A percentile compares a stretch with the other conserved stretches of the same genome.
These are phyloP conservation scores for Kwoniella dendrophila DNA, from an alignment of 768 basidiomycete species.

Conservation along the genomic window DNA sequence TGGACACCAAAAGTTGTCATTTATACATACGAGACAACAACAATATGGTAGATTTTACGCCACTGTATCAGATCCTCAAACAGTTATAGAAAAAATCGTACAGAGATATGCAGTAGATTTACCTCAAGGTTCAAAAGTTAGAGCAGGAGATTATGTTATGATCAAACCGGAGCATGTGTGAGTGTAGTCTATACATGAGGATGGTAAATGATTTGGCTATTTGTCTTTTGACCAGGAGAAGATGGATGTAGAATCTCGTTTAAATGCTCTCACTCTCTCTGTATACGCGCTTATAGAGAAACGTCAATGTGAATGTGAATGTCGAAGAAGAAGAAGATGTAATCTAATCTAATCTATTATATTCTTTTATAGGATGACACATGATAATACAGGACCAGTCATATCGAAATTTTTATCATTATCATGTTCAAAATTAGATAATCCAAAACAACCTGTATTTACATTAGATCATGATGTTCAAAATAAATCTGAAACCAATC, in stretches of 20 bases:
- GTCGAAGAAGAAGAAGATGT: neutral
- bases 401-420: constrained; percentile 97
- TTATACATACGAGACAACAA: constrained; percentile 15
- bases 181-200: too few species aligned
- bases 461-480: constrained; percentile 98
- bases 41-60: constrained; percentile 34
- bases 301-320: too few species aligned
- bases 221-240: too few species aligned
- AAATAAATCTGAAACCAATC: constrained; percentile 86
- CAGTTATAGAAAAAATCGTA: constrained; percentile 94
- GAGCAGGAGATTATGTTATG: constrained; percentile 99
- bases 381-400: constrained; percentile 95
- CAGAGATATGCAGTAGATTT: constrained; percentile 95
- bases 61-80: constrained; percentile 62
- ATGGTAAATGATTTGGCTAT: too few species aligned
- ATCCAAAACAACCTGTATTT: constrained; percentile 85
- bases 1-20: constrained; percentile 8
- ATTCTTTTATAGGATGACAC: constrained; percentile 53
- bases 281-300: neutral
- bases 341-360: constrained; percentile 1
- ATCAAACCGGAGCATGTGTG: constrained; percentile 92
- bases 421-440: constrained; percentile 78
- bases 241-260: too few species aligned
- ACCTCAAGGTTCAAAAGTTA: constrained; percentile 74
- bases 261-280: neutral